phyloP scores from a whole-genome alignment of 768 basidiomycete species.

The Russula ochroleuca region DNA sequence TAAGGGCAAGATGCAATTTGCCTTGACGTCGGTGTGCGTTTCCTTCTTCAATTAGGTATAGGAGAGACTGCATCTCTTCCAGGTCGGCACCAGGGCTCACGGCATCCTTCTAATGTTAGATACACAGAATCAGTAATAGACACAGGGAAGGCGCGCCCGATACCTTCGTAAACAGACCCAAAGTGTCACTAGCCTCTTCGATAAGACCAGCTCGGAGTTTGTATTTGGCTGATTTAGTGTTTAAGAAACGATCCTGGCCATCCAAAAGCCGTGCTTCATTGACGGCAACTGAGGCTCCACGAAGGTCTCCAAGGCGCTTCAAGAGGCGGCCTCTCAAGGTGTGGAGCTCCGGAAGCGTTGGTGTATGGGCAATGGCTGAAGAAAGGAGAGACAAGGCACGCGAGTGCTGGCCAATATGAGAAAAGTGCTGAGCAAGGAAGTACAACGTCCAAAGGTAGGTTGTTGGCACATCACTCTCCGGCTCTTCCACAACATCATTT shows the following conservation, averaged over 20 bases:
- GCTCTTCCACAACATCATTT: slow-evolving; percentile 10
- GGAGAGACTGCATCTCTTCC: slow-evolving; percentile 92
- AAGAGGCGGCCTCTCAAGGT: slow-evolving; percentile 77
- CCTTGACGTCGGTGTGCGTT: slow-evolving; percentile 62
- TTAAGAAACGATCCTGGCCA: slow-evolving; percentile 92
- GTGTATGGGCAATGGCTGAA: slow-evolving; percentile 74
- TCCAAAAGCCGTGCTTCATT: slow-evolving; percentile 84
- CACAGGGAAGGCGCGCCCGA: slow-evolving; percentile 4
- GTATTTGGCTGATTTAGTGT: slow-evolving; percentile 92
- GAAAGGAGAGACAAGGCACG: slow-evolving; percentile 60
- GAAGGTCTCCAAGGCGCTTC: slow-evolving; percentile 79
- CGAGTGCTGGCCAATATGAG: slow-evolving; percentile 49
- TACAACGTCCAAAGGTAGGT: slow-evolving; percentile 93
- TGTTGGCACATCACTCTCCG: slow-evolving; percentile 56
- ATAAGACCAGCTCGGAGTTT: slow-evolving; percentile 75
- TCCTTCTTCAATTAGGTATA: slow-evolving; percentile 81
- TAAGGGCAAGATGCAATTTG: slow-evolving; percentile 73
- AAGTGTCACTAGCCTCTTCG: slow-evolving; percentile 64
- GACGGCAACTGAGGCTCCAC: slow-evolving; percentile 67
- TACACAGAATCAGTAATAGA: not conserved
- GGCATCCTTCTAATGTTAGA: slow-evolving; percentile 70
- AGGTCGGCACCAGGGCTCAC: slow-evolving; percentile 69
- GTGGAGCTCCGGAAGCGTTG: slow-evolving; percentile 87
- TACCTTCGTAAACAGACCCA: slow-evolving; percentile 90
- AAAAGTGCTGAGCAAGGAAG: slow-evolving; percentile 88